phyloP scores from a whole-genome alignment of 73 alveolate species.

The Durusdinium trenchii region DNA sequence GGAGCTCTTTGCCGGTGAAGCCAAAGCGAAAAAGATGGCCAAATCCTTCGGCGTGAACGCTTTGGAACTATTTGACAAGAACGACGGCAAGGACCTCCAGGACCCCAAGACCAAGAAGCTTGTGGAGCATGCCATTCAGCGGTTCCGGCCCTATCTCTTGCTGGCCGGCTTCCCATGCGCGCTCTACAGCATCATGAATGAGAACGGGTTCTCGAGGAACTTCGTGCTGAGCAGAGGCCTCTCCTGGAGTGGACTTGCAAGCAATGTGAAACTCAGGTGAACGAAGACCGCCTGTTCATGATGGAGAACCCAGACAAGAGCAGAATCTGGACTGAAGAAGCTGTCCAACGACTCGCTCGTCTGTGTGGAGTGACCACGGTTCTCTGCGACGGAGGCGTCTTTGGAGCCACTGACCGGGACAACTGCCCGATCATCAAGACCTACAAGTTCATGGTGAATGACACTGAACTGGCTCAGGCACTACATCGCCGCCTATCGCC shows the following conservation, averaged over 20 bases:
- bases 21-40: too few relatives aligned
- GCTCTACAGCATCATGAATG: neutral
- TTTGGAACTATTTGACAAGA: neutral
- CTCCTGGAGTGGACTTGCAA: neutral
- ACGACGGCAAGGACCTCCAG: neutral
- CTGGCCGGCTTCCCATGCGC: neutral
- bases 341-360: too few relatives aligned
- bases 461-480: too few relatives aligned
- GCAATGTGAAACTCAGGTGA: neutral
- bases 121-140: neutral
- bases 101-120: neutral
- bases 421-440: neutral
- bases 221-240: neutral
- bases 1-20: too few relatives aligned
- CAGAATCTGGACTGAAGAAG: neutral
- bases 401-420: neutral
- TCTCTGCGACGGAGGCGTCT: neutral
- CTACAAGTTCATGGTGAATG: neutral
- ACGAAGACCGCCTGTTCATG: neutral
- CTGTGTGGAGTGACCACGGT: too few relatives aligned
- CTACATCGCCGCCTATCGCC: too few relatives aligned
- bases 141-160: neutral
- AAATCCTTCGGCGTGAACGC: too few relatives aligned
- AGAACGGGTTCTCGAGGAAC: neutral
- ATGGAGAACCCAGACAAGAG: neutral